These are phyloP conservation scores for Copromyces sp. DNA, from an alignment of 495 filamentous ascomycete species.

Conservation along the genomic window DNA sequence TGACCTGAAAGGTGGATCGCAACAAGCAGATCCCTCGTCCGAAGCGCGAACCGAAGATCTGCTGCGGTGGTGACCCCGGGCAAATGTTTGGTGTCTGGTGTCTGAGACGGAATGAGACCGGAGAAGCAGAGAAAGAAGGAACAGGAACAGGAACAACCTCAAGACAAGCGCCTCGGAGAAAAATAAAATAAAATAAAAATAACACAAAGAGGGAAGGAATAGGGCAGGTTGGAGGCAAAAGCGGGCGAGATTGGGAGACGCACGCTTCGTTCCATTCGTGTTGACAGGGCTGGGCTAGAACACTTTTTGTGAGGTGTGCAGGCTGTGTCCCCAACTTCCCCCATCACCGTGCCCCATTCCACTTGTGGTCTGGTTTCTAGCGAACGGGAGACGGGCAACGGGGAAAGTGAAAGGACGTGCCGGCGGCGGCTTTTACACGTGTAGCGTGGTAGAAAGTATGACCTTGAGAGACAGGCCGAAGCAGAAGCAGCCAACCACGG, in stretches of 20 bases:
- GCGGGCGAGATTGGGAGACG: not conserved
- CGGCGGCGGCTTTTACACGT: not conserved
- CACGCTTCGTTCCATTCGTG: not conserved
- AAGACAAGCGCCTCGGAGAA: not conserved
- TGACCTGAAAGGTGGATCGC: not conserved
- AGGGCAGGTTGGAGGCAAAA: not conserved
- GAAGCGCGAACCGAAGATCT: not conserved
- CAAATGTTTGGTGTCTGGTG: not conserved
- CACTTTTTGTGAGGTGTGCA: not conserved
- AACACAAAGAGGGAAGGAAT: too few species aligned
- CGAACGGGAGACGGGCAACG: not conserved
- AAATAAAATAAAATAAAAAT: not conserved
- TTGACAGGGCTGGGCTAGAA: not conserved
- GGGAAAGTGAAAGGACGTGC: not conserved
- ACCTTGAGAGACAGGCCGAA: not conserved
- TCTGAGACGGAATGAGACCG: not conserved
- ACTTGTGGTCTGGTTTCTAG: not conserved
- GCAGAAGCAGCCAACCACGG: not conserved
- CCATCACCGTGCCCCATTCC: not conserved
- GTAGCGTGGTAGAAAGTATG: not conserved
- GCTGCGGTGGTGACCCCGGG: not conserved
- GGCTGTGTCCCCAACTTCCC: not conserved
- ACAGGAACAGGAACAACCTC: not conserved
- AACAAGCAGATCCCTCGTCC: not conserved
- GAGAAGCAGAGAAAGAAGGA: not conserved